phyloP scores from a whole-genome alignment of 176 grass and related monocot species.

The Musa troglodytarum region DNA sequence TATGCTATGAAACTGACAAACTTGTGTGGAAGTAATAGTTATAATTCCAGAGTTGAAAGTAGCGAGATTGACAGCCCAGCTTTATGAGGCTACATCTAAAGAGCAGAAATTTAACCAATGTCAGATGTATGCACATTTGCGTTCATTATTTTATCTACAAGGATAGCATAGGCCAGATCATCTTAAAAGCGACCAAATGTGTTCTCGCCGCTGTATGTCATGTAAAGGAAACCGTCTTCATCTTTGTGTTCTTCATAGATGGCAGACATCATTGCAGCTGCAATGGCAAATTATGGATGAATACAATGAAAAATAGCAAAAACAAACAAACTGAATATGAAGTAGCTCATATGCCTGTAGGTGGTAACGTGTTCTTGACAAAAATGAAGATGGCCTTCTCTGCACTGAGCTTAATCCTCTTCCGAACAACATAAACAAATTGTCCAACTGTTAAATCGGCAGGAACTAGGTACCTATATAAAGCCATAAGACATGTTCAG shows the following conservation, averaged over 20 bases:
- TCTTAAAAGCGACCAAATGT: conserved; percentile 58
- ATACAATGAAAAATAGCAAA: neutral
- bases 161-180: neutral
- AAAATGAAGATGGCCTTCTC: conserved; percentile 91
- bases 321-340: neutral
- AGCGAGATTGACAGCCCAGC: neutral
- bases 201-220: conserved; percentile 91
- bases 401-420: conserved; percentile 78
- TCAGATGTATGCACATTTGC: neutral
- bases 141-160: neutral
- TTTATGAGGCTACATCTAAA: neutral
- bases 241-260: conserved; percentile 95
- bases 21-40: no score
- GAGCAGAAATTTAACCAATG: neutral
- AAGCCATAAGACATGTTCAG: neutral
- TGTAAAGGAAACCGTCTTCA: conserved; percentile 86
- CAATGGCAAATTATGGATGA: neutral
- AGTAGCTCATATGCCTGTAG: conserved; percentile 36
- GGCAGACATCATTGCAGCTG: conserved; percentile 73
- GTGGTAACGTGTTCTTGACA: conserved; percentile 68
- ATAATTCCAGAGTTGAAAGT: no score
- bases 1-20: no score
- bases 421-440: conserved; percentile 78
- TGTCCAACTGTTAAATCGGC: conserved; percentile 72
- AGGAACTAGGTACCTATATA: conserved; percentile 62